Conservation (phyloP, 805 yeast species). For the Nakazawaea wickerhamii region DNA sequence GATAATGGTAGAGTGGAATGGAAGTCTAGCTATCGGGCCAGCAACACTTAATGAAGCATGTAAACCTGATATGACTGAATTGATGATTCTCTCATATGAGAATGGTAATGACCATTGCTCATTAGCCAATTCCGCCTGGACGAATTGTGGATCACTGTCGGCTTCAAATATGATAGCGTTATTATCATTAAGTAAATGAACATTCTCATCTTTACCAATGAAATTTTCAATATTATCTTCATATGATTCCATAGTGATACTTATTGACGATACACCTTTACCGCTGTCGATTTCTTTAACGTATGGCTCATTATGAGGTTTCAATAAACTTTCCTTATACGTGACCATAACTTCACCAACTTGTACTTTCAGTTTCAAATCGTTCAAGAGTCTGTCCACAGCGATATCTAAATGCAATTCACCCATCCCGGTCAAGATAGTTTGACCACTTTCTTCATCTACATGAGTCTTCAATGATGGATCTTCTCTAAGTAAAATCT, state of each 20-base stretch:
- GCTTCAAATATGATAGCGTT: slow-evolving; percentile 36
- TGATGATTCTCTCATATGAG: slow-evolving; percentile 44
- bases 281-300: slow-evolving; percentile 12
- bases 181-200: slow-evolving; percentile 38
- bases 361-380: slow-evolving; percentile 75
- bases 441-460: slow-evolving; percentile 87
- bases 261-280: slow-evolving; percentile 20
- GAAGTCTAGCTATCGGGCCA: slow-evolving; percentile 51
- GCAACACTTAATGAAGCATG: slow-evolving; percentile 62
- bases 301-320: slow-evolving; percentile 19
- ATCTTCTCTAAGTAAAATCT: slow-evolving; percentile 72
- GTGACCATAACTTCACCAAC: slow-evolving; percentile 85
- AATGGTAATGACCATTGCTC: slow-evolving; percentile 42
- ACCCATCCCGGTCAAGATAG: slow-evolving; percentile 93
- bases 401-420: slow-evolving; percentile 92
- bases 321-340: slow-evolving; percentile 63
- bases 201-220: slow-evolving; percentile 32
- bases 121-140: slow-evolving; percentile 18
- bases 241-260: slow-evolving; percentile 25
- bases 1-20: slow-evolving; percentile 57
- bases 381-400: slow-evolving; percentile 69
- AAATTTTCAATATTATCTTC: slow-evolving; percentile 28
- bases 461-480: slow-evolving; percentile 72
- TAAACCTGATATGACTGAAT: slow-evolving; percentile 52
- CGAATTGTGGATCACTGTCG: slow-evolving; percentile 19